These are phyloP conservation scores for Solanum hybrid DNA, from an alignment of 305 asterid genomes.

Conservation along the genomic window DNA sequence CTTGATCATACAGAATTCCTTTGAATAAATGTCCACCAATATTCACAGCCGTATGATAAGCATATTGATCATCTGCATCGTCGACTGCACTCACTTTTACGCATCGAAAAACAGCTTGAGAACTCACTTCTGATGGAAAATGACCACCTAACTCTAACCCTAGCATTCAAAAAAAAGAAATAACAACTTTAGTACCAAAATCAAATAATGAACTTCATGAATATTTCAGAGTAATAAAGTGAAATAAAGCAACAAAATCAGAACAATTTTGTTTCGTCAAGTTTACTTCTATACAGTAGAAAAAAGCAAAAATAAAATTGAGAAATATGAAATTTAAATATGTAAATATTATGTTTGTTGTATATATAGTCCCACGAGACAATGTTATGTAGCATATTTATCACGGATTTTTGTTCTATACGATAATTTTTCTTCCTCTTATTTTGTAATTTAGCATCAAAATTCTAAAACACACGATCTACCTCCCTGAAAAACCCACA, in stretches of 20 bases:
- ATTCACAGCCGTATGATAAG: conserved; percentile 74
- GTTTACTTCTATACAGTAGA: conserved; percentile 46
- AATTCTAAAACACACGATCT: neutral
- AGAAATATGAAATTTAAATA: no score
- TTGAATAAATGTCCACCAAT: conserved; percentile 75
- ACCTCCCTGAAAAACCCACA: neutral
- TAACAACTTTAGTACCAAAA: neutral
- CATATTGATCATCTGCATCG: conserved; percentile 61
- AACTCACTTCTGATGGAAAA: conserved; percentile 61
- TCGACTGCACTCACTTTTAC: conserved; percentile 74
- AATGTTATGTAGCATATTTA: neutral
- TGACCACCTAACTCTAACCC: conserved; percentile 70
- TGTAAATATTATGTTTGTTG: neutral
- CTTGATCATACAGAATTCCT: conserved; percentile 83
- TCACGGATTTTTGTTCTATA: neutral
- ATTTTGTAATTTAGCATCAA: neutral
- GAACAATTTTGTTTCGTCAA: conserved; percentile 25
- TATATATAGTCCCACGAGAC: neutral
- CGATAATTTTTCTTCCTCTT: neutral
- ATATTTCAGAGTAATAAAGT: neutral
- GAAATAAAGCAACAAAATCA: neutral
- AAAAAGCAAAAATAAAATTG: neutral
- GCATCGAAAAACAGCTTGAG: conserved; percentile 63
- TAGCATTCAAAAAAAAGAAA: conserved; percentile 10
- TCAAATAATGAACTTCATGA: neutral